Conservation (phyloP, 1,284 basidiomycete species). For the Boletellus deceptivus region DNA sequence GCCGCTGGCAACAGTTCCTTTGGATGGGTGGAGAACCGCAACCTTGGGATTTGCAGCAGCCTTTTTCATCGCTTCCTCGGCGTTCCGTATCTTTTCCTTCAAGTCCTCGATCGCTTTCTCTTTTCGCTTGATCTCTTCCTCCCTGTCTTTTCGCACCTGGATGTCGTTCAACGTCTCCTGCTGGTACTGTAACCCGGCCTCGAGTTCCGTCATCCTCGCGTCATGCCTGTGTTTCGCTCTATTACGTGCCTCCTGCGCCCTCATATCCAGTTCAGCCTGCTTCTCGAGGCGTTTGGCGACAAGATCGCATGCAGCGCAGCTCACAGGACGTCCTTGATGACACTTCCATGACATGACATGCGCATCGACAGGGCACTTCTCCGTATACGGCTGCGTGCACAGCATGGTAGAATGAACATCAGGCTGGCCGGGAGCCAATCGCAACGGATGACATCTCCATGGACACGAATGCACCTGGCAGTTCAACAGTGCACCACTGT, state of each 20-base stretch:
- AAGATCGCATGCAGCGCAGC: constrained; percentile 33
- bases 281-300: constrained; percentile 34
- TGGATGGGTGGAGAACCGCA: constrained; percentile 1
- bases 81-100: constrained; percentile 15
- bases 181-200: constrained; percentile 31
- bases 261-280: constrained; percentile 30
- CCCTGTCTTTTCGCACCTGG: constrained; percentile 28
- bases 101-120: constrained; percentile 32
- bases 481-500: constrained; percentile 43
- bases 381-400: constrained; percentile 35
- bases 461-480: constrained; percentile 52
- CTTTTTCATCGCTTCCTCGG: constrained; percentile 18
- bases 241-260: constrained; percentile 35
- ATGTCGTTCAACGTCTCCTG: constrained; percentile 30
- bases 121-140: constrained; percentile 32
- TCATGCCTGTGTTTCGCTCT: constrained; percentile 34
- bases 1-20: no score
- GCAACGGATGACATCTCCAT: constrained; percentile 50
- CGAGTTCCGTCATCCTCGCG: constrained; percentile 31
- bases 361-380: constrained; percentile 34
- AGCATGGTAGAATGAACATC: constrained; percentile 47
- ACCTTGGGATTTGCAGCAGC: constrained; percentile 5
- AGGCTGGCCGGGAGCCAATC: constrained; percentile 26
- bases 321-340: constrained; percentile 29
- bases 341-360: constrained; percentile 40